Evolutionary conservation across 768 basidiomycete genomes (phyloP).

Genomic region (Podaxis pistillaris): DNA sequence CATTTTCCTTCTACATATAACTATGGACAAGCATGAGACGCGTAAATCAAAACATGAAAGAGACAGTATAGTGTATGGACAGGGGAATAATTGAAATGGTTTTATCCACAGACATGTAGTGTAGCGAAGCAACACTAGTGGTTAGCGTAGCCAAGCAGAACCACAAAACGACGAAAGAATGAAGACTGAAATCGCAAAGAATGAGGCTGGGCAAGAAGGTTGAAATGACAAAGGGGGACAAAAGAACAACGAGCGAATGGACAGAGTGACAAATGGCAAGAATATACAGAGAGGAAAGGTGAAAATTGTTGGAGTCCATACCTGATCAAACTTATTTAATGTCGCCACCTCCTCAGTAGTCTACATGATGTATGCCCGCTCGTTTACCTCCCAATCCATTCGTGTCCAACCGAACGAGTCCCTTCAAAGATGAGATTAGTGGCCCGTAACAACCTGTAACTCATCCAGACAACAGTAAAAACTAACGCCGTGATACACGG

Average conservation of each 20-base stretch:
- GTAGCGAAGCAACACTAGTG: background rate
- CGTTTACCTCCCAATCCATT: no score
- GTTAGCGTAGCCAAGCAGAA: conserved; percentile 1
- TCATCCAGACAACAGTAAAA: background rate
- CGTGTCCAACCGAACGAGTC: no score
- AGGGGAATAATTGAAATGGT: background rate
- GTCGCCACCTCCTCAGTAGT: no score
- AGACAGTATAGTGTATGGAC: background rate
- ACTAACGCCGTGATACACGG: no score
- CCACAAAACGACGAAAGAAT: background rate
- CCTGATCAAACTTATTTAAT: no score
- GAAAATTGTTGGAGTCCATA: conserved; percentile 44
- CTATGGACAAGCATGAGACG: conserved; percentile 1
- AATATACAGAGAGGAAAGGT: conserved; percentile 91
- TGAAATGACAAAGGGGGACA: background rate
- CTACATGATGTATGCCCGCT: no score
- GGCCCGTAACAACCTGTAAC: conserved; percentile 41
- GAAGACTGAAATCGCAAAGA: background rate
- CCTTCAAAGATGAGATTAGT: conserved; percentile 45
- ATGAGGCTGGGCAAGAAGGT: background rate
- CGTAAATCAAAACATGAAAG: background rate
- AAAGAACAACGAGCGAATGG: background rate
- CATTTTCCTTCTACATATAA: conserved; percentile 4
- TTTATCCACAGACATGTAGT: background rate
- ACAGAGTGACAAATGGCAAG: conserved; percentile 5